Base-by-base conservation (phyloP, 2,329 filamentous ascomycete genomes). In the Xylogone sp. region DNA sequence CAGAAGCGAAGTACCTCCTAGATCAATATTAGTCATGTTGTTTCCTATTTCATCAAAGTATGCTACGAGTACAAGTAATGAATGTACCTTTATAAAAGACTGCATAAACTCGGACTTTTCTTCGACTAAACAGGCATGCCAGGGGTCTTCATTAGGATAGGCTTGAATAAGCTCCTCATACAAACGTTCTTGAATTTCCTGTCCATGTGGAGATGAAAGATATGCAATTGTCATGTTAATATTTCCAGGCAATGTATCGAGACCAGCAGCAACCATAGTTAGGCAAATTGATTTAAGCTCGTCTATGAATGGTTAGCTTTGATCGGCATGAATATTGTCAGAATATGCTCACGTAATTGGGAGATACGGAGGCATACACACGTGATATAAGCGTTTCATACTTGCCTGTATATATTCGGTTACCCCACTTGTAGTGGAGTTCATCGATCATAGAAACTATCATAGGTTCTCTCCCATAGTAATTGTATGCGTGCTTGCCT, bases 101-200 rank as follows among this genome's bases (percentile, higher is more conserved):
- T 85, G 87, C 56, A 92, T 72, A 65, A 90, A 92, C 0, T 84
- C 81, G 0, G 88, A 75, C 60, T 86, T 88, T 61, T 90, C 86
- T 62, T 90, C 87, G 8, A 79, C 65, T 1, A 87, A 75, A 53
- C 86, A 89, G 58, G 76, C 80, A 59, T 84, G 80, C 84, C 86
- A 90, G n/a, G 86, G 84, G 50, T 88, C 84, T 43, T 82, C 80
- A 55, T 88, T 69, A 0, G 86, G 86, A 59, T 90, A 88, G n/a
- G 34, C 8, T 39, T 39, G 34, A 18, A 39, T 39, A 16, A 39
- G 10, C 34, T 39, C 34, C 4, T 39, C n/a, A 39, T 39, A 39
- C 34, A 39, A 16, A 16, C 34, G 34, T 16, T 39, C 34, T 16
- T 39, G 34, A 16, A 81, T 16, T 82, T 82, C 52, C 86, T 81